Conservation (phyloP, 192 early-diverging fungal species). For the Gamsiella multidivaricata region DNA sequence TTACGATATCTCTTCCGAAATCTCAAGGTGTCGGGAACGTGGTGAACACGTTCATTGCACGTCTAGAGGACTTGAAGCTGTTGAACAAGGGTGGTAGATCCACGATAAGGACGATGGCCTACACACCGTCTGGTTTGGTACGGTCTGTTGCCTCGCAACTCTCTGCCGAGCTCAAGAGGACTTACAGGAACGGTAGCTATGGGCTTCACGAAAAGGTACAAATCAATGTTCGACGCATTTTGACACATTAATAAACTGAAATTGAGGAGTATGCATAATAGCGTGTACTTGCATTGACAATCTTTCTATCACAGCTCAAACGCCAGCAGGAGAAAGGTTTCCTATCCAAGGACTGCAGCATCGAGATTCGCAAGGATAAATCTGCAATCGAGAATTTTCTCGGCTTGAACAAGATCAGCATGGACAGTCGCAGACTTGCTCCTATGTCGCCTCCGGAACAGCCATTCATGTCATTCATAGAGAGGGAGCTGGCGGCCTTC, state of each 20-base stretch:
- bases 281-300: neutral
- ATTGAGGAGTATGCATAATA: neutral
- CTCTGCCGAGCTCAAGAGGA: constrained; percentile 1
- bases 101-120: neutral
- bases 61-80: neutral
- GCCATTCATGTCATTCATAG: neutral
- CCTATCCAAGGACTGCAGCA: neutral
- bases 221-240: neutral
- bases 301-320: neutral
- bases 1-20: constrained; percentile 5
- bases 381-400: constrained; percentile 2
- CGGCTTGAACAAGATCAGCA: neutral
- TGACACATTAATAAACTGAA: neutral
- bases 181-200: neutral
- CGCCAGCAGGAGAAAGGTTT: neutral
- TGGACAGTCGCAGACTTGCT: neutral
- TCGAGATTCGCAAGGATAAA: neutral
- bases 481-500: neutral
- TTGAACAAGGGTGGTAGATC: neutral
- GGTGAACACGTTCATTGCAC: constrained; percentile 1
- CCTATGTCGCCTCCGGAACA: neutral
- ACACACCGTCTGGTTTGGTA: neutral
- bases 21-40: neutral
- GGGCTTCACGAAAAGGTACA: constrained; percentile 7
- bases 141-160: neutral